Evolutionary conservation across 1,284 basidiomycete species (phyloP).

Genomic region (Ganoderma meredithae): DNA sequence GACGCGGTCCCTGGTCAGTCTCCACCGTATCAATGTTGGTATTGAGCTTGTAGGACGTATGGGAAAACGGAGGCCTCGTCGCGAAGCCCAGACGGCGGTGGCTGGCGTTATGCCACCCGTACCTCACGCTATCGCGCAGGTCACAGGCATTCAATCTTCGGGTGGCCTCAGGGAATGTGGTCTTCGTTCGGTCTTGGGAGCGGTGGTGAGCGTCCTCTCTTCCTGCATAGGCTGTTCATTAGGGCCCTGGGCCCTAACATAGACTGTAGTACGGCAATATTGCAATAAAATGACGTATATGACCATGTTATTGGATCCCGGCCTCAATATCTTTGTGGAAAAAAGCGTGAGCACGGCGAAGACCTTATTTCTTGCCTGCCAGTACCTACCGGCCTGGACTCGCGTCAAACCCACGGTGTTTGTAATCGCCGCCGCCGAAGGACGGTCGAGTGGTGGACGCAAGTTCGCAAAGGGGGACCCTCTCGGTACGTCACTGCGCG

Average conservation of each 20-base stretch:
- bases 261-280: neutral
- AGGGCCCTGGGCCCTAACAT: neutral
- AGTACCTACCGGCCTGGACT: neutral
- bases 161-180: neutral
- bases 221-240: neutral
- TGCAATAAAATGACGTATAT: neutral
- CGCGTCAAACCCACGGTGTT: neutral
- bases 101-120: neutral
- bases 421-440: neutral
- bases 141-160: too few species aligned
- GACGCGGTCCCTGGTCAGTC: neutral
- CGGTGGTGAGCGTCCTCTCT: conserved; percentile 3
- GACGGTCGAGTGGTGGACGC: neutral
- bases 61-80: neutral
- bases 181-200: neutral
- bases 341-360: neutral
- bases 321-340: neutral
- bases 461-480: neutral
- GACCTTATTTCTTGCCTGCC: neutral
- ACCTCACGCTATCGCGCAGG: neutral
- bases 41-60: neutral
- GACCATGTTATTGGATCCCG: neutral
- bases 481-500: neutral
- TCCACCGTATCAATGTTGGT: neutral
- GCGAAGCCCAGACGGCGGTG: neutral